phyloP scores from a whole-genome alignment of 148 eudicot species.

The Vaccinium myrtillus region DNA sequence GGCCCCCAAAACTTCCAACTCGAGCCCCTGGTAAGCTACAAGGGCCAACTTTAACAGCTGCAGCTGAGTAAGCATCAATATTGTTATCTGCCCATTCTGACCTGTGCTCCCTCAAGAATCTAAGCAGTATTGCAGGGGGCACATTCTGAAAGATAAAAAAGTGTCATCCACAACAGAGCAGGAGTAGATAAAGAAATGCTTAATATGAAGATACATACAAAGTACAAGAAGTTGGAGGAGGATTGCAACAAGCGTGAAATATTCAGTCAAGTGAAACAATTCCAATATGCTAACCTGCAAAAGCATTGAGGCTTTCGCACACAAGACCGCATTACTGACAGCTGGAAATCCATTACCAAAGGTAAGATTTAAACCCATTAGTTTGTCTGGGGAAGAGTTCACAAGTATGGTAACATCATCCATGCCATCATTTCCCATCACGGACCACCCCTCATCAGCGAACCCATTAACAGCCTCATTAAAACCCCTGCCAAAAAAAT shows the following conservation, averaged over 20 bases:
- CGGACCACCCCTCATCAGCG: conserved; percentile 81
- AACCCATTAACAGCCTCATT: conserved; percentile 84
- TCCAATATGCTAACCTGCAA: conserved; percentile 46
- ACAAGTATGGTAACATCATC: conserved; percentile 80
- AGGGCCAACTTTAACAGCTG: conserved; percentile 87
- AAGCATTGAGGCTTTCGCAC: conserved; percentile 93
- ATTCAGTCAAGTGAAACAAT: conserved; percentile 5
- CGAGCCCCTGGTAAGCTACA: conserved; percentile 76
- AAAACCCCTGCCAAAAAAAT: conserved; percentile 53
- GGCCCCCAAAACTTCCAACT: conserved; percentile 74
- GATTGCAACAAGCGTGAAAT: not conserved
- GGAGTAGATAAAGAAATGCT: not conserved
- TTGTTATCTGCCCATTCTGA: conserved; percentile 98
- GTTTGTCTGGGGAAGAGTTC: conserved; percentile 74
- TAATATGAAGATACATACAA: not conserved
- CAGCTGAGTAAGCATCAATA: conserved; percentile 85
- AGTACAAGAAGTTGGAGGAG: not conserved
- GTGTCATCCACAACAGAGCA: not conserved
- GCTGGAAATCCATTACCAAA: conserved; percentile 70
- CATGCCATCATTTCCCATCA: conserved; percentile 74
- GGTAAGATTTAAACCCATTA: conserved; percentile 65
- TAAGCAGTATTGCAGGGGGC: conserved; percentile 87
- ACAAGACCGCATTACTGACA: conserved; percentile 62
- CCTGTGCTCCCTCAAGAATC: conserved; percentile 91
- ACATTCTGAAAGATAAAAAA: conserved; percentile 65